These are phyloP conservation scores for Lagenaria siceraria DNA, from an alignment of 306 rosid genomes.

Conservation along the genomic window DNA sequence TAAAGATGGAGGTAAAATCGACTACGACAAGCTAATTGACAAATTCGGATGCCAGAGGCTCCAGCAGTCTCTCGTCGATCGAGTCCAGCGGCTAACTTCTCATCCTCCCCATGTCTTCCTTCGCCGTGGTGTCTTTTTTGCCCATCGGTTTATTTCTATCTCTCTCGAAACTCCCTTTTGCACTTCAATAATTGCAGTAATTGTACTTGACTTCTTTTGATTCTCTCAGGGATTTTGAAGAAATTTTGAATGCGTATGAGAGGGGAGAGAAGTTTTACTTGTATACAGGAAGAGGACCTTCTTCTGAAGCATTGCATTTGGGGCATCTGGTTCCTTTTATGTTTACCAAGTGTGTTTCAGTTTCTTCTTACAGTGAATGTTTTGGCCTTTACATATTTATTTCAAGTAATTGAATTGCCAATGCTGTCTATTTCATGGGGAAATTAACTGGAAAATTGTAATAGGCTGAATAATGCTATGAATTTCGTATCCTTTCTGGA, in stretches of 20 bases:
- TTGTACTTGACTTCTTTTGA: background rate
- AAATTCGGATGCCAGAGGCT: slow-evolving; percentile 86
- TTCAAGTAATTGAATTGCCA: background rate
- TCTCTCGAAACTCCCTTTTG: background rate
- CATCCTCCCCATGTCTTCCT: slow-evolving; percentile 70
- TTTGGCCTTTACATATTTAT: background rate
- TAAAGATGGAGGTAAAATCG: slow-evolving; percentile 68
- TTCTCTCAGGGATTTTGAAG: slow-evolving; percentile 50
- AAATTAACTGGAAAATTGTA: background rate
- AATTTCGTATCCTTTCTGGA: background rate
- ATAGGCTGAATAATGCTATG: background rate
- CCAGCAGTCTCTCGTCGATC: slow-evolving; percentile 38
- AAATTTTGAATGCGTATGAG: slow-evolving; percentile 59
- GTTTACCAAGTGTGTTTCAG: slow-evolving; percentile 68
- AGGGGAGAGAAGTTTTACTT: slow-evolving; percentile 75
- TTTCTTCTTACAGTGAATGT: background rate
- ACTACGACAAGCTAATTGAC: slow-evolving; percentile 83
- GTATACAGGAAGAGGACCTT: slow-evolving; percentile 89
- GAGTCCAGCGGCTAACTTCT: slow-evolving; percentile 57
- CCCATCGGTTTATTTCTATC: slow-evolving; percentile 42
- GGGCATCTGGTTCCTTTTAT: slow-evolving; percentile 86
- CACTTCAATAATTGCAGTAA: background rate
- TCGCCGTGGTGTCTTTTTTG: slow-evolving; percentile 89
- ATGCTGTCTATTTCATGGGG: background rate
- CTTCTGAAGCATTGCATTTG: slow-evolving; percentile 89